Evolutionary conservation across 495 filamentous ascomycete species (phyloP), one percentile per base, ranked within the genome.

Genomic region (Penicillium roqueforti): DNA sequence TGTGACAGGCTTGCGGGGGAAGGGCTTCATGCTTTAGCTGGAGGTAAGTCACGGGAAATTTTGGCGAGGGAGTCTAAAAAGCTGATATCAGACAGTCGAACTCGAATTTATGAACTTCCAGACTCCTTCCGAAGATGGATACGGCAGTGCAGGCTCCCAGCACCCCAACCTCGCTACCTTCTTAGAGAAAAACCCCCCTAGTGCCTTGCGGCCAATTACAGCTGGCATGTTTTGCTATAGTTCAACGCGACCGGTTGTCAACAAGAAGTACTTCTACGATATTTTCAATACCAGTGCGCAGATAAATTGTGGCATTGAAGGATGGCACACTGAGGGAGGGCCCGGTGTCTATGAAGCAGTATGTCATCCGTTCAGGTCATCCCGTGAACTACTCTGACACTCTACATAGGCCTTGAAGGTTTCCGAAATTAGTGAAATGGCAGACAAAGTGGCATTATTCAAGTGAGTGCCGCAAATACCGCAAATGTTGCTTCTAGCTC

Each of bases 191-290:
- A 90, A 92, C 57, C 74, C 86, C 0, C 80, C 84, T 6, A 70
- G 83, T 18, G 62, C 79, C 0, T 79, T 93, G 4, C 87, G 88
- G 1, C 73, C 81, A 16, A 63, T 96, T 29, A 93, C 91, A 9
- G 87, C 91, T 59, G 91, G 91, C 62, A 96, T 95, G 89, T 95
- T 95, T 58, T 91, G 90, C 36, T 96, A 96, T 75, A 91, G 87
- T 63, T 72, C 93, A 56, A 92, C 89, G n/a, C 74, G 90, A 13
- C 86, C 91, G 0, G 82, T 89, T 23, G 87, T 91, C 56, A 92
- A 92, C 58, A 83, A 91, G 68, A 88, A 89, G n/a, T 96, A 91
- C 66, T 96, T 87, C 62, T 92, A 96, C 57, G 85, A 85, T 45
- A 82, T 95, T 34, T 95, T 88, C 69, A 80, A 93, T 58, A 77